Evolutionary conservation across 2,329 filamentous ascomycete species (phyloP).

Genomic region (Aspergillus sp.): DNA sequence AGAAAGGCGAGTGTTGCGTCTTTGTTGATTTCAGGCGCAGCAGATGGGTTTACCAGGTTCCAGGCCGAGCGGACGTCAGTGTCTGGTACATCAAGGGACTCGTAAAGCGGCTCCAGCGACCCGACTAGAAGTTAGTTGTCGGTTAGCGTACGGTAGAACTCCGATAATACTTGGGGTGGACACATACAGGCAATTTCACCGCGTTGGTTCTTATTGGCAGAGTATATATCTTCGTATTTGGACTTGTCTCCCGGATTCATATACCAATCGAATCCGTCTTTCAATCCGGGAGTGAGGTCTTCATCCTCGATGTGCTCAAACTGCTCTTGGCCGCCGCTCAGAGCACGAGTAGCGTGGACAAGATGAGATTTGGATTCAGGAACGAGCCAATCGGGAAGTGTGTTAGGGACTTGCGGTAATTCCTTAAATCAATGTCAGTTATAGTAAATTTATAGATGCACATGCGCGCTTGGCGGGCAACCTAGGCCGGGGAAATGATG

Average conservation of each 20-base stretch:
- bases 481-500: slow-evolving; percentile 7
- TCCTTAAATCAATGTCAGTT: slow-evolving; percentile 56
- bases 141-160: slow-evolving; percentile 6
- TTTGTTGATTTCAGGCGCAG: slow-evolving; percentile 80
- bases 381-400: slow-evolving; percentile 92
- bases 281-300: slow-evolving; percentile 77
- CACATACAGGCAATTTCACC: slow-evolving; percentile 76
- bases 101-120: slow-evolving; percentile 79
- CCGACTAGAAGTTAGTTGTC: slow-evolving; percentile 57
- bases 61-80: slow-evolving; percentile 86
- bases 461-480: neutral
- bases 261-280: slow-evolving; percentile 99
- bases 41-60: slow-evolving; percentile 96
- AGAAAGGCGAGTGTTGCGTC: slow-evolving; percentile 92
- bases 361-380: slow-evolving; percentile 92
- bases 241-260: slow-evolving; percentile 88
- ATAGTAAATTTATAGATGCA: neutral
- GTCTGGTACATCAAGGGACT: slow-evolving; percentile 64
- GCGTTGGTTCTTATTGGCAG: slow-evolving; percentile 81
- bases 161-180: neutral
- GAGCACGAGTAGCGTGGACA: slow-evolving; percentile 76
- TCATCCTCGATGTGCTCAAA: slow-evolving; percentile 83
- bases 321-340: slow-evolving; percentile 74
- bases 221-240: slow-evolving; percentile 98
- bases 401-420: slow-evolving; percentile 80